Percentiles rank a stretch among this genome's conserved stretches.
Conservation (phyloP, 352 stramenopile genomes). For the Phytophthora pinifolia region DNA sequence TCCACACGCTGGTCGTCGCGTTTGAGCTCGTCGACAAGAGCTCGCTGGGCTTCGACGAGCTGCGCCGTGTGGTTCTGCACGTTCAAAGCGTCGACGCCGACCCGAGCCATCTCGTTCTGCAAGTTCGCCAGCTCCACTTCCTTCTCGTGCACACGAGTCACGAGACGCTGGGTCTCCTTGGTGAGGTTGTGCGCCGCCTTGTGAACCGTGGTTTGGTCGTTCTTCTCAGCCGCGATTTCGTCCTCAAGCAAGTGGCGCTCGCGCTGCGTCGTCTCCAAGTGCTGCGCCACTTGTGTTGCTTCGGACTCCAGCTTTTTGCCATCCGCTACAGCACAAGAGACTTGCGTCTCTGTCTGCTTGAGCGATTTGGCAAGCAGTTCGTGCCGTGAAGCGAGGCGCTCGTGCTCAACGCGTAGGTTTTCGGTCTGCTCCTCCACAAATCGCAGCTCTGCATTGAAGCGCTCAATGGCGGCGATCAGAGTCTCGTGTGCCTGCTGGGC, state of each 20-base stretch:
- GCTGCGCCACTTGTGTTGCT: conserved; percentile 58
- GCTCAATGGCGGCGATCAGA: conserved; percentile 81
- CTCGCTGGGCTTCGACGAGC: conserved; percentile 83
- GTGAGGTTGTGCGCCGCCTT: conserved; percentile 93
- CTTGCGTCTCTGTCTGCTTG: conserved; percentile 85
- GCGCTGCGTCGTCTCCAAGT: conserved; percentile 85
- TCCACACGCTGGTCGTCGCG: conserved; percentile 88
- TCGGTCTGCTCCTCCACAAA: conserved; percentile 75
- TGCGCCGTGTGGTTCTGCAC: conserved; percentile 88
- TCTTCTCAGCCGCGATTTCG: conserved; percentile 77
- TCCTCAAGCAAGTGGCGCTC: conserved; percentile 90
- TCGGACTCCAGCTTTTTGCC: conserved; percentile 78
- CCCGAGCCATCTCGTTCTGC: conserved; percentile 92
- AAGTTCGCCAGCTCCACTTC: conserved; percentile 88
- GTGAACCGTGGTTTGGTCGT: conserved; percentile 86
- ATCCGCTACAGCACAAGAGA: conserved; percentile 55
- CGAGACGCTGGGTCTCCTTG: conserved; percentile 72
- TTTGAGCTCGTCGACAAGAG: conserved; percentile 83
- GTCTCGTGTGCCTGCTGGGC: conserved; percentile 84
- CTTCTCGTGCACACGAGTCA: conserved; percentile 82
- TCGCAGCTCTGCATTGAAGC: conserved; percentile 80
- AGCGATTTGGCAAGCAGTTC: conserved; percentile 88
- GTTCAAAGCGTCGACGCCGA: conserved; percentile 93
- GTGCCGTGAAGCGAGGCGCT: conserved; percentile 78
- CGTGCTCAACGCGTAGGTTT: conserved; percentile 60